Percentiles rank a stretch among this genome's conserved stretches.
Conservation (phyloP, 2,329 filamentous ascomycete species). For the Aaosphaeria arxii region DNA sequence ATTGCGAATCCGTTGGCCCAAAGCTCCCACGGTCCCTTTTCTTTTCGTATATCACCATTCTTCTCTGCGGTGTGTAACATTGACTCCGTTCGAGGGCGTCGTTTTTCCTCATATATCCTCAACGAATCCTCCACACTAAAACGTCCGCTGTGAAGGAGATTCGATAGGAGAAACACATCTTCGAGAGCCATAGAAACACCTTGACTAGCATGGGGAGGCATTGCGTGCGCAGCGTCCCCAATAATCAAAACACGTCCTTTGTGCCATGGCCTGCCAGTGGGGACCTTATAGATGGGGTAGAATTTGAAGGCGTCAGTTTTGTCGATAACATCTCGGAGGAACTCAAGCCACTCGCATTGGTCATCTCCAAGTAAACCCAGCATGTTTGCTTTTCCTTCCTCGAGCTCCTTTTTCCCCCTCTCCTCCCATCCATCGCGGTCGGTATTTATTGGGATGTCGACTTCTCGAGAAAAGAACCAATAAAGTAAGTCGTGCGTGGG, state of each 20-base stretch:
- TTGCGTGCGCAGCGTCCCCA: slow-evolving; percentile 50
- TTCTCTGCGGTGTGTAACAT: no score
- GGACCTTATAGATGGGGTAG: slow-evolving; percentile 45
- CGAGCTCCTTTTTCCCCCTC: slow-evolving; percentile 34
- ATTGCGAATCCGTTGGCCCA: no score
- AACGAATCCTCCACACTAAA: no score
- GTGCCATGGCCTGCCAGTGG: slow-evolving; percentile 38
- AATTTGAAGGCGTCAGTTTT: slow-evolving; percentile 39
- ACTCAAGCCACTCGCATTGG: slow-evolving; percentile 36
- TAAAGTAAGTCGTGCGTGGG: slow-evolving; percentile 30
- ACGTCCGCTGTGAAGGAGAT: no score
- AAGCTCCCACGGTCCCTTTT: no score
- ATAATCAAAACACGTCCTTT: slow-evolving; percentile 41
- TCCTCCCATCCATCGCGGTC: slow-evolving; percentile 34
- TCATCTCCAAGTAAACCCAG: slow-evolving; percentile 32
- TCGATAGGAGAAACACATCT: slow-evolving; percentile 43
- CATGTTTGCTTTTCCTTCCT: slow-evolving; percentile 33
- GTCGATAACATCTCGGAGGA: slow-evolving; percentile 36
- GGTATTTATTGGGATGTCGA: slow-evolving; percentile 40
- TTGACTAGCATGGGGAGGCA: slow-evolving; percentile 38
- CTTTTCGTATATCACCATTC: no score
- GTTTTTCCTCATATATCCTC: no score
- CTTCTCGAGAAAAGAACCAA: slow-evolving; percentile 38
- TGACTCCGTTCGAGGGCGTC: no score
- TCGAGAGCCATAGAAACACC: slow-evolving; percentile 46